phyloP scores from a whole-genome alignment of 1,284 basidiomycete species.

The Sporisorium iseilematis-ciliati region DNA sequence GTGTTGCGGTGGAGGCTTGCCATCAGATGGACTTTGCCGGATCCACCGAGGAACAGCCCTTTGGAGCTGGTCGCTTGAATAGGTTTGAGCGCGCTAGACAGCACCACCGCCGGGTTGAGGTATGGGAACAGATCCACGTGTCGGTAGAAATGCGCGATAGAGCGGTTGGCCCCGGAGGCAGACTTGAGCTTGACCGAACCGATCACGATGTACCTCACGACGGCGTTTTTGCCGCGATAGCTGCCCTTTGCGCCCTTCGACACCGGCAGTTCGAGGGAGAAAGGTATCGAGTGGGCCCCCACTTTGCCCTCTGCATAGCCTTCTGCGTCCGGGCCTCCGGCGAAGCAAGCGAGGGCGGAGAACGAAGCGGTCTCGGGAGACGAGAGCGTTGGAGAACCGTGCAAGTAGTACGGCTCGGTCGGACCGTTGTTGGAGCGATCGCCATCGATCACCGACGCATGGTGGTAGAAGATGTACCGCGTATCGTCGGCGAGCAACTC shows the following conservation, averaged over 20 bases:
- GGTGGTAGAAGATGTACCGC: conserved; percentile 88
- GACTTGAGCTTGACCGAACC: conserved; percentile 86
- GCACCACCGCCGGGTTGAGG: conserved; percentile 77
- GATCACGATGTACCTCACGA: conserved; percentile 87
- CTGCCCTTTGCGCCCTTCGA: conserved; percentile 81
- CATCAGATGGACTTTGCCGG: conserved; percentile 79
- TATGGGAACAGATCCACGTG: conserved; percentile 85
- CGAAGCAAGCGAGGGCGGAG: conserved; percentile 72
- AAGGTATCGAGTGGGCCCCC: conserved; percentile 81
- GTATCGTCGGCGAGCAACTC: conserved; percentile 75
- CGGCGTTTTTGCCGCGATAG: conserved; percentile 75
- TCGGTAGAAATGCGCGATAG: conserved; percentile 92
- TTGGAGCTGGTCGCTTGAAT: conserved; percentile 77
- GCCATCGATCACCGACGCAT: conserved; percentile 75
- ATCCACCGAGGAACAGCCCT: conserved; percentile 75
- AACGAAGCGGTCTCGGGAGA: conserved; percentile 72
- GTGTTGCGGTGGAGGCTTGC: conserved; percentile 80
- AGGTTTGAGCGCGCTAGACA: conserved; percentile 77
- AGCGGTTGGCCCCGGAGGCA: conserved; percentile 72
- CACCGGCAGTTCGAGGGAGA: conserved; percentile 80
- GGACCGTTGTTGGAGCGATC: conserved; percentile 58
- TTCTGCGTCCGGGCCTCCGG: conserved; percentile 75
- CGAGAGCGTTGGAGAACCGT: conserved; percentile 59
- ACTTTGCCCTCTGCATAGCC: conserved; percentile 75
- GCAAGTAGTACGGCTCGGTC: conserved; percentile 64